Base-by-base conservation (phyloP, 208 protist genomes). In the Leishmania tropica region DNA sequence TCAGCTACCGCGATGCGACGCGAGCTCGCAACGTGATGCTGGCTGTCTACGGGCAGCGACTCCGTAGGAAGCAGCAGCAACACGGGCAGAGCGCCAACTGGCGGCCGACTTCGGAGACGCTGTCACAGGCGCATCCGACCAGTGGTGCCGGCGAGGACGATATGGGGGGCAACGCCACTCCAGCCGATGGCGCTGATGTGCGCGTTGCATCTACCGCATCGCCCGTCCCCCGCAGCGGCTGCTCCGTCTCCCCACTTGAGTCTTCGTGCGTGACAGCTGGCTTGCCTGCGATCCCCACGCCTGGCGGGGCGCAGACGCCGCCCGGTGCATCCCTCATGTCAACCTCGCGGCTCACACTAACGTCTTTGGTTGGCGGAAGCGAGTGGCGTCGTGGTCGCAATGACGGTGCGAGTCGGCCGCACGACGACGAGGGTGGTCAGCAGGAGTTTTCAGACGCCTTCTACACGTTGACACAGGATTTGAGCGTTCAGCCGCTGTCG, bases 1-100 rank as follows among this genome's bases (percentile, higher is more conserved):
- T 91, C 81, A 93, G 85, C 80, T 79, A 81, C 40, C 75, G 60
- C 42, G 76, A 87, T 47, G 88, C 87, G 75, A 81, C 79, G 5
- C 65, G 83, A 17, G 78, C 83, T 8, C 83, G 83, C 5, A 82
- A 87, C 35, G 31, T 90, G 1, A 51, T 90, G 54, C 62, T 82
- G 45, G 72, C 87, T 10, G 81, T 78, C 35, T 87, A 82, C 64
- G 83, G 72, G 17, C 47, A 82, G 8, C 53, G 45, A 15, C 76
- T 67, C 1, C 70, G 17, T 28, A 70, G 60, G 70, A 58, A 35
- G 28, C 56, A 19, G 56, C 31, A 60, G 15, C 42, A 56, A 35
- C 42, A 5, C 31, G 42, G 24, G 11, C 70, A 19, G 42, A 53
- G 24, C 24, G 48, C 28, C 42, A 51, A 15, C 21, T n/a, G 21